Evolutionary conservation across 2,329 filamentous ascomycete genomes (phyloP), one percentile per base, ranked within the genome.

Genomic region (Botrytis tulipae): DNA sequence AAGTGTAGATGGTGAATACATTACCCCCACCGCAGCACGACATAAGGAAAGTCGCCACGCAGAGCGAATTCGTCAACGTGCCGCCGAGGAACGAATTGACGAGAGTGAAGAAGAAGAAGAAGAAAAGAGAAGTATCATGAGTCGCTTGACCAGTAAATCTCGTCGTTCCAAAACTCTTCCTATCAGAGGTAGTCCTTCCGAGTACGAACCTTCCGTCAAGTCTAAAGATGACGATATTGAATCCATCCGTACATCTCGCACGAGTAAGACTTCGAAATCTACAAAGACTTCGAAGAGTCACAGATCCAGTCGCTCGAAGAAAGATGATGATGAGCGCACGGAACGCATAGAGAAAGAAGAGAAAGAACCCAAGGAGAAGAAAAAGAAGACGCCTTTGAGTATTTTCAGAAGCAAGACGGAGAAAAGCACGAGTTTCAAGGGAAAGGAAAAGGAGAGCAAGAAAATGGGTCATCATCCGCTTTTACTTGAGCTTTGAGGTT

Each of bases 1-100:
- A 4, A 81, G 80, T 74, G 79, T 80, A 4, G 80, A 81, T 76
- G 80, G 78, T 1, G 80, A 81, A 66, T 80, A 78, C 65, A 81
- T 82, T 37, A 82, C 80, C 1, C 80, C 81, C 0, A 78, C 76
- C n/a, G 78, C 78, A 8, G 77, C 77, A 25, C 75, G 77, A 25
- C 77, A 78, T 44, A 76, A 76, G 72, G 78, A 78, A 16, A 42
- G 66, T 57, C 66, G 66, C 3, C 22, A 37, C 29, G 51, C 63
- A 22, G 77, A 79, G 61, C 66, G 74, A 3, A 79, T 79, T 44
- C 73, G 75, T 16, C 76, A 78, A 37, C 63, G 79, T 18, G 76
- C 73, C 20, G 73, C 74, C 32, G 78, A 80, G 48, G 63, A 73
- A 63, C 35, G 72, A 16, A 42, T 60, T 4, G 72, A 73, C 7